A percentile compares a stretch with the other conserved stretches of the same genome.
phyloP scores from a whole-genome alignment of 192 early-diverging fungal genomes.

The Coemansia sp. region DNA sequence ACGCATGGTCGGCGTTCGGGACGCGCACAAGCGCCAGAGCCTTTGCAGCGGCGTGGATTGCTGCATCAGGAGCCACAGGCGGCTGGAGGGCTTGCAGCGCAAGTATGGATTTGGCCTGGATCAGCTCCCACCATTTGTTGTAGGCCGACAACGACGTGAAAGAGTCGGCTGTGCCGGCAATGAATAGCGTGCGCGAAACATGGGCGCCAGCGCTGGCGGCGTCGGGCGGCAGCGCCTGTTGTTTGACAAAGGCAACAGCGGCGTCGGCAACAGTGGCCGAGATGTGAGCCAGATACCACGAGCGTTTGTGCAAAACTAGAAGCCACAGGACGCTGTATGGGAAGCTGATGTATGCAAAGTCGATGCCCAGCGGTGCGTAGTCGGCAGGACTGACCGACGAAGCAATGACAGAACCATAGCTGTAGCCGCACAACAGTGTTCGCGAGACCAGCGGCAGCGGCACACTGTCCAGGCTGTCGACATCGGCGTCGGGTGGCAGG shows the following conservation, averaged over 20 bases:
- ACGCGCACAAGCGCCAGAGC: conserved; percentile 31
- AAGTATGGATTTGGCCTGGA: conserved; percentile 22
- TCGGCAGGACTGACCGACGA: conserved; percentile 28
- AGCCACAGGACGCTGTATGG: conserved; percentile 53
- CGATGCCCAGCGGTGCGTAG: conserved; percentile 40
- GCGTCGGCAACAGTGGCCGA: conserved; percentile 21
- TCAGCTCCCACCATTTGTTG: conserved; percentile 41
- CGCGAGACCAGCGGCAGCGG: conserved; percentile 36
- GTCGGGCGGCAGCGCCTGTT: neutral
- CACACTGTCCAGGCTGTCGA: conserved; percentile 20
- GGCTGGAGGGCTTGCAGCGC: conserved; percentile 10
- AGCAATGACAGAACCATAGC: conserved; percentile 51
- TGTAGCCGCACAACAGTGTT: conserved; percentile 52
- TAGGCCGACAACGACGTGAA: conserved; percentile 41
- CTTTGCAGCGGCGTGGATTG: conserved; percentile 19
- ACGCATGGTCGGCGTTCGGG: conserved; percentile 49
- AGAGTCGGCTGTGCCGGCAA: conserved; percentile 41
- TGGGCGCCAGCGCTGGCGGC: conserved; percentile 6
- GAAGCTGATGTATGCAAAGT: conserved; percentile 51
- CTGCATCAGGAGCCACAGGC: conserved; percentile 8
- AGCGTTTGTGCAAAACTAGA: conserved; percentile 38
- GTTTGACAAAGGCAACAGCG: conserved; percentile 17
- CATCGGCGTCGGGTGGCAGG: conserved; percentile 9
- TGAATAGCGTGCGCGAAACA: conserved; percentile 37
- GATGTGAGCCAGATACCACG: conserved; percentile 43